Conservation (phyloP, 2,329 filamentous ascomycete genomes). For the Cadophora malorum region DNA sequence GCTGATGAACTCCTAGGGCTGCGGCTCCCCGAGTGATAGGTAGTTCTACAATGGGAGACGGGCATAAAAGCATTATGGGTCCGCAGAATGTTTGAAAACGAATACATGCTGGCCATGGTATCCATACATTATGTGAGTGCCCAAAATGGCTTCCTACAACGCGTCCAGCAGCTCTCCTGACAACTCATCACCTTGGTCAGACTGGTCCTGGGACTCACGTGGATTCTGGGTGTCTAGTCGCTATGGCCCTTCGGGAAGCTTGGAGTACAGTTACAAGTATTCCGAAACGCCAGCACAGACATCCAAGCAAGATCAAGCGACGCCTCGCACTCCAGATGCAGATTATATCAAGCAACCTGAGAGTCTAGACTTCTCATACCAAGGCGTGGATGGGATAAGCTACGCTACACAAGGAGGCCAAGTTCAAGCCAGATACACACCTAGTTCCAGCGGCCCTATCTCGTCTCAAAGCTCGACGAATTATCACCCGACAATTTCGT, state of each 20-base stretch:
- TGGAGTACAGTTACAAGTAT: slow-evolving; percentile 18
- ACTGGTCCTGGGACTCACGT: slow-evolving; percentile 26
- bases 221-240: slow-evolving; percentile 26
- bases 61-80: slow-evolving; percentile 20
- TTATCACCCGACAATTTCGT: neutral
- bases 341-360: neutral
- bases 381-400: neutral
- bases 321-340: slow-evolving; percentile 13
- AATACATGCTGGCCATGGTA: neutral
- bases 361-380: neutral
- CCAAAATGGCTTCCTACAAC: slow-evolving; percentile 23
- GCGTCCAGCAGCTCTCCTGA: slow-evolving; percentile 27
- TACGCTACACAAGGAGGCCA: neutral
- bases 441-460: neutral
- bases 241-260: slow-evolving; percentile 5
- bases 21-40: neutral
- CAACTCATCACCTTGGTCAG: slow-evolving; percentile 27
- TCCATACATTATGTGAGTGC: neutral
- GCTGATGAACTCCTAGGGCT: slow-evolving; percentile 1
- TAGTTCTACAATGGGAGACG: neutral
- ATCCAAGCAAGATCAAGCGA: slow-evolving; percentile 11
- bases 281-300: slow-evolving; percentile 6
- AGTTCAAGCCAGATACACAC: neutral
- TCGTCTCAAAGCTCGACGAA: neutral
- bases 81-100: neutral